Evolutionary conservation across 2,329 filamentous ascomycete genomes (phyloP).

Genomic region (Alternaria incomplexa): DNA sequence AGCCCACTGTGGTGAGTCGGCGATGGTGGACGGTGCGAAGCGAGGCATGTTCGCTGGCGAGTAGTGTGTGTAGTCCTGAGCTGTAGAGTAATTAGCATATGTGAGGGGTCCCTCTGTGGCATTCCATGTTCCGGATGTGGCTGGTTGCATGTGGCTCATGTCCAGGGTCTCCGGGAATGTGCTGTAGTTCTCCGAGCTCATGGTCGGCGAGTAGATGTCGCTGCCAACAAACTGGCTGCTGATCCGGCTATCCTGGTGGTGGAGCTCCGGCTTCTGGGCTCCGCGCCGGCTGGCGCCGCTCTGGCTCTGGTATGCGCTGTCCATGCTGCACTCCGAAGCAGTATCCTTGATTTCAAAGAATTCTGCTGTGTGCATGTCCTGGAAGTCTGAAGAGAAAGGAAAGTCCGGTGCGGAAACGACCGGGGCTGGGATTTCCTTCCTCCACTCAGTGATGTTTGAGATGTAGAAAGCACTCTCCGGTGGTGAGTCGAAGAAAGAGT

Average conservation of each 20-base stretch:
- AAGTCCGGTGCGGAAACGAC: constrained; percentile 43
- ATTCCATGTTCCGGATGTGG: constrained; percentile 39
- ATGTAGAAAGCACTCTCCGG: constrained; percentile 43
- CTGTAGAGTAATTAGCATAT: constrained; percentile 48
- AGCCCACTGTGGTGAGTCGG: constrained; percentile 31
- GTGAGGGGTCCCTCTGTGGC: constrained; percentile 37
- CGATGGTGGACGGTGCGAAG: constrained; percentile 28
- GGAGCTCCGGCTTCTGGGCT: constrained; percentile 33
- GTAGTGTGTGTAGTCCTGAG: constrained; percentile 44
- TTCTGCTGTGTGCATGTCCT: constrained; percentile 45
- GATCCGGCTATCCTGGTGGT: constrained; percentile 40
- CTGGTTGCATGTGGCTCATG: constrained; percentile 42
- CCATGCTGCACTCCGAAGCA: constrained; percentile 51
- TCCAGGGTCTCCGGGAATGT: constrained; percentile 41
- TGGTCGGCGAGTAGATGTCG: constrained; percentile 45
- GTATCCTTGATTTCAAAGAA: constrained; percentile 46
- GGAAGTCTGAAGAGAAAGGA: constrained; percentile 42
- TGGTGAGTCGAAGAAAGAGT: constrained; percentile 47
- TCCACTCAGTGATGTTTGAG: constrained; percentile 51
- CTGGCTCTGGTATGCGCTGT: constrained; percentile 52
- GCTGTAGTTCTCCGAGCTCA: constrained; percentile 45
- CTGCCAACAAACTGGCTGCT: constrained; percentile 39
- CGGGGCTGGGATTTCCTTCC: constrained; percentile 47
- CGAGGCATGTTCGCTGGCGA: constrained; percentile 31
- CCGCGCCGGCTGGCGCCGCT: constrained; percentile 45